phyloP scores from a whole-genome alignment of 2,329 filamentous ascomycete genomes.

The Coniochaeta sp. region DNA sequence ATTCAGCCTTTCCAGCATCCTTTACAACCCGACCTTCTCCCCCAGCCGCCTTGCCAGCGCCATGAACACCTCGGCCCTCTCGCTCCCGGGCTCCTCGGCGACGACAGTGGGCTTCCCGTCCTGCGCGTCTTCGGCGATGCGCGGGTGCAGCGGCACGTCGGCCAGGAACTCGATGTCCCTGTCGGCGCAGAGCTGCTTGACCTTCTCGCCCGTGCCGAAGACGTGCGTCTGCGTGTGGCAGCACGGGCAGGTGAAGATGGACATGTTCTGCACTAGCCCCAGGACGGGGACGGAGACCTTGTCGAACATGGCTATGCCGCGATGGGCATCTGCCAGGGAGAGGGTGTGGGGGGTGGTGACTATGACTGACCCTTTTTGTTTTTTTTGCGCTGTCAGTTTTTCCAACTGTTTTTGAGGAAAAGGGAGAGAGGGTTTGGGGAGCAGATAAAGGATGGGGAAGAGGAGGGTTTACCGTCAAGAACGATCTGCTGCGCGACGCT shows the following conservation, averaged over 20 bases:
- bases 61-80: slow-evolving; percentile 64
- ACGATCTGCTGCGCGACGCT: slow-evolving; percentile 93
- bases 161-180: slow-evolving; percentile 74
- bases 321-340: slow-evolving; percentile 82
- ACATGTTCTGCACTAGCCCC: slow-evolving; percentile 91
- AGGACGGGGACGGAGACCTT: slow-evolving; percentile 75
- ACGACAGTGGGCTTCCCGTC: slow-evolving; percentile 85
- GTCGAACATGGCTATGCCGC: slow-evolving; percentile 88
- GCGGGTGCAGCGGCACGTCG: slow-evolving; percentile 80
- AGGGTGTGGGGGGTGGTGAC: slow-evolving; percentile 92
- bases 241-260: slow-evolving; percentile 70
- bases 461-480: too few relatives aligned
- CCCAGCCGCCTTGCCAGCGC: slow-evolving; percentile 55
- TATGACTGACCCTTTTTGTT: slow-evolving; percentile 73
- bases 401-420: too few relatives aligned
- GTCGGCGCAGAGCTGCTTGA: slow-evolving; percentile 61
- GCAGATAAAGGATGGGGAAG: too few relatives aligned
- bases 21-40: slow-evolving; percentile 31
- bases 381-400: too few relatives aligned
- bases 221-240: slow-evolving; percentile 69
- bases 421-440: too few relatives aligned
- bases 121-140: slow-evolving; percentile 82
- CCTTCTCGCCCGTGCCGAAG: slow-evolving; percentile 61
- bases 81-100: slow-evolving; percentile 73
- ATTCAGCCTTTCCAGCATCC: background rate